Conservation (phyloP, 352 stramenopile genomes). For the Albugo laibachii region DNA sequence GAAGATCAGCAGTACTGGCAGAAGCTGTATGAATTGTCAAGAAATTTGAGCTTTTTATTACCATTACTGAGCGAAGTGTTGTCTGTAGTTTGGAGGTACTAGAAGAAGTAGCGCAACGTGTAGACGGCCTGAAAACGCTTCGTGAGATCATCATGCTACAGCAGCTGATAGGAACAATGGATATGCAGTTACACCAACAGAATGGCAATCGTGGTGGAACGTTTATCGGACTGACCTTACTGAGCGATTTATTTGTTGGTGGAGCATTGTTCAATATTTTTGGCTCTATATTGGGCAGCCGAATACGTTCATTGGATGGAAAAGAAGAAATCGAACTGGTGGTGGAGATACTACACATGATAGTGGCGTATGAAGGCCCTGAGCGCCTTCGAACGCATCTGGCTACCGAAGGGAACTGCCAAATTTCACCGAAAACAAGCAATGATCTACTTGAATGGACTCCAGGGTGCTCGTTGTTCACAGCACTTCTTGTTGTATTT, state of each 20-base stretch:
- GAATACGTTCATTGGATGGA: conserved; percentile 10
- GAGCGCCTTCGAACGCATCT: conserved; percentile 44
- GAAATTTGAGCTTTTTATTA: neutral
- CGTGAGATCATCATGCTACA: conserved; percentile 20
- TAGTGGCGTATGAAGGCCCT: conserved; percentile 51
- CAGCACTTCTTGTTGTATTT: conserved; percentile 41
- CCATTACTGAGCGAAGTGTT: conserved; percentile 2
- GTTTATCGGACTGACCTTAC: conserved; percentile 33
- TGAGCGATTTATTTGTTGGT: conserved; percentile 48
- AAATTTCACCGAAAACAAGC: conserved; percentile 29
- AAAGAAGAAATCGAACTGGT: conserved; percentile 21
- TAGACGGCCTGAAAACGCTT: conserved; percentile 35
- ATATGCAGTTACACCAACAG: conserved; percentile 31
- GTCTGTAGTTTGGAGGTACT: conserved; percentile 28
- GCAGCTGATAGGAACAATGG: conserved; percentile 7
- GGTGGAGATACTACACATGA: conserved; percentile 46
- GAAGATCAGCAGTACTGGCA: conserved; percentile 48
- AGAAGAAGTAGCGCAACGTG: conserved; percentile 12
- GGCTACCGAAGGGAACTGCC: conserved; percentile 44
- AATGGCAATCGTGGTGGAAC: conserved; percentile 27
- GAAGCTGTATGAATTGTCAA: conserved; percentile 1
- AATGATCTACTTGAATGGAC: conserved; percentile 48
- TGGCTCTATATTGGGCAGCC: conserved; percentile 20
- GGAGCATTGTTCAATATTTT: conserved; percentile 38
- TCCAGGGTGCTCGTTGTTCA: conserved; percentile 44